Base-by-base conservation (phyloP, 2,329 filamentous ascomycete genomes). In the Fusarium sp. region DNA sequence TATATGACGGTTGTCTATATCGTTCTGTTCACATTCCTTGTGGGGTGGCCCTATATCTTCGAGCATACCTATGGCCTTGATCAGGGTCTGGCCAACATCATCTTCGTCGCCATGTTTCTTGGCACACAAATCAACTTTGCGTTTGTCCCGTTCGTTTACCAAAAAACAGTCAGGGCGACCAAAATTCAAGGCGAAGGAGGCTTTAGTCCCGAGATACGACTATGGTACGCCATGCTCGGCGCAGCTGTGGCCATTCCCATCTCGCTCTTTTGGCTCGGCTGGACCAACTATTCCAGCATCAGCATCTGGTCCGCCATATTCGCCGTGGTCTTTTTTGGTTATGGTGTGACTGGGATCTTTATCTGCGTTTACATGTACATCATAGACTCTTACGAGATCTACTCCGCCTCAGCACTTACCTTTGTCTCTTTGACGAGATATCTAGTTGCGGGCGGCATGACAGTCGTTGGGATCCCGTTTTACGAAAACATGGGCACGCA, bases 1-100 rank as follows among this genome's bases (percentile, higher is more conserved):
- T 89, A 89, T 61, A 79, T 89, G 36, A 82, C 83, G 0, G 79
- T 88, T 1, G 73, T 87, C 2, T 89, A 89, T 65, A 84, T 87
- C 18, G 79, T 87, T 0, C 76, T 88, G 0, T 89, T 88, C 73
- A 85, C 85, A 0, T 85, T 88, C 54, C 80, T 88, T 6, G 81
- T 84, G 3, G 86, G 86, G 2, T 87, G 85, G 74, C 80, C 82
- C 0, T 83, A 81, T 48, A 83, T 89, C 48, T 89, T 86, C 60
- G 78, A 79, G 12, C 52, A 76, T 5, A 81, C 77, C 0, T 86
- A 87, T 48, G 76, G 74, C 15, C 82, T 86, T 56, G 70, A 72
- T 0, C 78, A 81, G 7, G 82, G 84, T 1, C 74, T 85, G 0
- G 79, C 80, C 30, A 83, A 83, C 52, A 76, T 84, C 23, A 78